These are phyloP conservation scores for Barnettozyma populi DNA, from an alignment of 805 yeast species.

Conservation along the genomic window DNA sequence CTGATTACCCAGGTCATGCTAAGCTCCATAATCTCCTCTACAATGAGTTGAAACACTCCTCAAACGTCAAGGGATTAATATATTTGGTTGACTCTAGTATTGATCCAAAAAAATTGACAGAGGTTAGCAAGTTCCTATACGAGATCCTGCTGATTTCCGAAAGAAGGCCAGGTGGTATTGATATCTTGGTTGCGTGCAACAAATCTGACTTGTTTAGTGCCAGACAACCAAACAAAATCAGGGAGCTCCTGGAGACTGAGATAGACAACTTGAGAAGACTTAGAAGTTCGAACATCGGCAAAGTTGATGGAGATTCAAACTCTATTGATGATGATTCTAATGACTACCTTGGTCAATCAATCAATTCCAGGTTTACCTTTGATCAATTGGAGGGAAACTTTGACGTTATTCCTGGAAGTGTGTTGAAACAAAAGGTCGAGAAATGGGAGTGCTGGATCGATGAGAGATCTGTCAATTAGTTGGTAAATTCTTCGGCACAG, in stretches of 20 bases:
- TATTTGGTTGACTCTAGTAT: constrained; percentile 75
- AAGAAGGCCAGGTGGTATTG: constrained; percentile 59
- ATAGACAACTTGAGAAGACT: constrained; percentile 50
- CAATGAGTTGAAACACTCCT: constrained; percentile 40
- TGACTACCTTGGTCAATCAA: constrained; percentile 40
- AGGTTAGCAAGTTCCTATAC: constrained; percentile 54
- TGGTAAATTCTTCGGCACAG: constrained; percentile 21
- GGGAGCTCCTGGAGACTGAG: constrained; percentile 55
- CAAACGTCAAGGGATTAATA: constrained; percentile 58
- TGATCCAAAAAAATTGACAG: constrained; percentile 41
- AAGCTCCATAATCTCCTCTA: constrained; percentile 58
- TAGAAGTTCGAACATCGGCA: constrained; percentile 34
- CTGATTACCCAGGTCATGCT: constrained; percentile 87
- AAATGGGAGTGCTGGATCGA: constrained; percentile 78
- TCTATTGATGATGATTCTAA: constrained; percentile 29
- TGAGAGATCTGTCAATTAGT: constrained; percentile 56
- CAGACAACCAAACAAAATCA: constrained; percentile 60
- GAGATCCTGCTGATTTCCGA: constrained; percentile 61
- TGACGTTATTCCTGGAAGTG: constrained; percentile 70
- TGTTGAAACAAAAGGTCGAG: constrained; percentile 46
- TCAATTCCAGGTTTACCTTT: constrained; percentile 52
- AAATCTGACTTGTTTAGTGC: constrained; percentile 83
- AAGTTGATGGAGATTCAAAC: constrained; percentile 26
- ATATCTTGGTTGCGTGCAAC: constrained; percentile 74
- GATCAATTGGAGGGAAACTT: constrained; percentile 67